A percentile compares a stretch with the other conserved stretches of the same genome.
phyloP scores from a whole-genome alignment of 176 grass and related monocot species.

The Elaeis guineensis region DNA sequence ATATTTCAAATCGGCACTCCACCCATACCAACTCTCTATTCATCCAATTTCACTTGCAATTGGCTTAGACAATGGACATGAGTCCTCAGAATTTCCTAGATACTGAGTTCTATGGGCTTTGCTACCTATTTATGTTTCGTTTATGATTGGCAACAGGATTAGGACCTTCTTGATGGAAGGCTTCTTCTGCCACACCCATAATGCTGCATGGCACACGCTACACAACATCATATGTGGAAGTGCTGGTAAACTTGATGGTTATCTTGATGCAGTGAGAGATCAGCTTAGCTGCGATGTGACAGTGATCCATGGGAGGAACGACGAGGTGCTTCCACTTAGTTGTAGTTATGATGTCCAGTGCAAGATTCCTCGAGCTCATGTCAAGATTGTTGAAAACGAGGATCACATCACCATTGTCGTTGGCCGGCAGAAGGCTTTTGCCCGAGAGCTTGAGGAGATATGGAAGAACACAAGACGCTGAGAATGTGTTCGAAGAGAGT shows the following conservation, averaged over 20 bases:
- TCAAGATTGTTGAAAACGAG: constrained; percentile 2
- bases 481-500: neutral
- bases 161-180: constrained; percentile 16
- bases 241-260: neutral
- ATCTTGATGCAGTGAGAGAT: constrained; percentile 9
- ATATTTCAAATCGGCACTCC: no score
- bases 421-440: constrained; percentile 15
- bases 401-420: constrained; percentile 19
- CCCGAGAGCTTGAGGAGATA: constrained; percentile 9
- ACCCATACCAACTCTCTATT: no score
- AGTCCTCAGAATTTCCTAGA: no score
- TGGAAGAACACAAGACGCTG: constrained; percentile 4
- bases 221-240: constrained; percentile 22
- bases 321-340: constrained; percentile 8
- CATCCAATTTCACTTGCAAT: no score
- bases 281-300: constrained; percentile 10
- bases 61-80: no score
- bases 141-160: neutral
- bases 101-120: no score
- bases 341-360: constrained; percentile 6
- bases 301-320: constrained; percentile 12
- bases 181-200: constrained; percentile 19
- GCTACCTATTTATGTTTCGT: no score
- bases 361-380: constrained; percentile 10
- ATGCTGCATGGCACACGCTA: constrained; percentile 14